phyloP scores from a whole-genome alignment of 2,329 filamentous ascomycete species.

The Xylaria sp. region DNA sequence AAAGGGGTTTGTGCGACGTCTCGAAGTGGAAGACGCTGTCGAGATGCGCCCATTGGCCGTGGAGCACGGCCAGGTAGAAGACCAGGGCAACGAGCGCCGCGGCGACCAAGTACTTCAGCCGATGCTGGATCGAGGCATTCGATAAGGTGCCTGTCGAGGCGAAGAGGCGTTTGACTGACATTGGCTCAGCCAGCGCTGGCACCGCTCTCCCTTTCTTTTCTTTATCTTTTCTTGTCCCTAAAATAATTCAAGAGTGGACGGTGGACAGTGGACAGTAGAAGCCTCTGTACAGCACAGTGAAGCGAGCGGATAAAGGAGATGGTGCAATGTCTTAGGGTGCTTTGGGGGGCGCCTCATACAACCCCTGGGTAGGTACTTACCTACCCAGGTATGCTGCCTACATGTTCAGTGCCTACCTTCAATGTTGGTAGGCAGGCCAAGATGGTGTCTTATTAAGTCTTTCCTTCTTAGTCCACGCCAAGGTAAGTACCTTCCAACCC shows the following conservation, averaged over 20 bases:
- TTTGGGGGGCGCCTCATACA: too few species aligned
- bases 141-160: slow-evolving; percentile 15
- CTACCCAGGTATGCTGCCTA: too few species aligned
- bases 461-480: too few species aligned
- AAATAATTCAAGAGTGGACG: background rate
- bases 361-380: too few species aligned
- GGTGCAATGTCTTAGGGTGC: too few species aligned
- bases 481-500: too few species aligned
- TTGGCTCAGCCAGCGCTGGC: slow-evolving; percentile 20
- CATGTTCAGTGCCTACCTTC: too few species aligned
- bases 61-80: slow-evolving; percentile 24
- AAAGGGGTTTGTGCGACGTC: background rate
- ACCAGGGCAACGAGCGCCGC: slow-evolving; percentile 21
- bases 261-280: too few species aligned
- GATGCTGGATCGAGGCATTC: slow-evolving; percentile 26
- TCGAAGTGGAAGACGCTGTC: slow-evolving; percentile 3
- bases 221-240: background rate
- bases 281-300: too few species aligned
- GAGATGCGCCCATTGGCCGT: slow-evolving; percentile 18
- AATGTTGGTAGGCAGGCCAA: too few species aligned
- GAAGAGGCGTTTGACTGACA: slow-evolving; percentile 26
- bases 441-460: too few species aligned
- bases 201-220: background rate
- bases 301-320: too few species aligned
- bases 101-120: slow-evolving; percentile 28